phyloP scores from a whole-genome alignment of 345 rosid genomes.

The Eucalyptus leucophloia region DNA sequence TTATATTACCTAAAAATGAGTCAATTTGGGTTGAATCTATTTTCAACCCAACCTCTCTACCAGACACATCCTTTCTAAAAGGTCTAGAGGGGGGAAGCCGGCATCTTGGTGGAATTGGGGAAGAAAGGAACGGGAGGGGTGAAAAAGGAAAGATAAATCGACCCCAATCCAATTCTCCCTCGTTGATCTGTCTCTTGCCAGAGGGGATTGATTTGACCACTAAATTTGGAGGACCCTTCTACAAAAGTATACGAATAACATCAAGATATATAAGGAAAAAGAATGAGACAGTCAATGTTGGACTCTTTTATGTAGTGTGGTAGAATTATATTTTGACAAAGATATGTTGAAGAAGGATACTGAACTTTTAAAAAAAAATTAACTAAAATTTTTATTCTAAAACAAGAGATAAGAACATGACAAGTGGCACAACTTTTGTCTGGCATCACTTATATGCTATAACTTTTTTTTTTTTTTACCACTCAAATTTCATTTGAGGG shows the following conservation, averaged over 20 bases:
- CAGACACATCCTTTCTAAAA: too few species aligned
- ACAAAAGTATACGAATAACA: too few species aligned
- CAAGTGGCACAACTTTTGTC: not conserved
- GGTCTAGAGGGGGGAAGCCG: accelerated
- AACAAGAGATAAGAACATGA: not conserved
- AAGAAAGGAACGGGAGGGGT: not conserved
- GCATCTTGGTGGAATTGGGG: not conserved
- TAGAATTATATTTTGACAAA: too few species aligned
- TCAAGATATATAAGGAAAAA: not conserved
- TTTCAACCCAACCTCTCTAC: too few species aligned
- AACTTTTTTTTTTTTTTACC: too few species aligned
- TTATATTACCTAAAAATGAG: too few species aligned
- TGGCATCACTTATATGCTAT: not conserved
- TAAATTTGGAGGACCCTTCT: not conserved
- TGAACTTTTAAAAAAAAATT: too few species aligned
- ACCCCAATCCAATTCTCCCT: not conserved
- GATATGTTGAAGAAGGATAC: not conserved
- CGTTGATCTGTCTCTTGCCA: not conserved
- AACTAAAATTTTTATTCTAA: not conserved
- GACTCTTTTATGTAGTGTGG: not conserved
- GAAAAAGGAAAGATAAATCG: not conserved
- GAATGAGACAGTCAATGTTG: not conserved
- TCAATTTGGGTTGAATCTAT: too few species aligned
- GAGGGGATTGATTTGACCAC: not conserved
- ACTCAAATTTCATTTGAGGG: accelerated